phyloP scores from a whole-genome alignment of 83 land plant genomes.

The Thuja plicata region DNA sequence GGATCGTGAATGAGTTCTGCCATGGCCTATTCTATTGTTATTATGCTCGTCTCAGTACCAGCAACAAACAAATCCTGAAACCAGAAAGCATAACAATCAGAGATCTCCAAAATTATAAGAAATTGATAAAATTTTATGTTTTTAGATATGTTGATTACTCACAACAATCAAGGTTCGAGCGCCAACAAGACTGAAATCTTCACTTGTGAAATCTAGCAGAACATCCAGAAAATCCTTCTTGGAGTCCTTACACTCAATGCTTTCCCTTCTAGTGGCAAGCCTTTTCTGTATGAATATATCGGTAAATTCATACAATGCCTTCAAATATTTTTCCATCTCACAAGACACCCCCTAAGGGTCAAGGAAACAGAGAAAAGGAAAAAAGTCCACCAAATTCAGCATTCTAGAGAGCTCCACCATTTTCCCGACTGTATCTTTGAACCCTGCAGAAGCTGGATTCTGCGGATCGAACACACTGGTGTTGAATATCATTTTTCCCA shows the following conservation, averaged over 20 bases:
- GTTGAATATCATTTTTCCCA: too few relatives aligned
- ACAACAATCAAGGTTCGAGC: not conserved
- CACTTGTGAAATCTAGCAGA: constrained; percentile 11
- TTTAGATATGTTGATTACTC: not conserved
- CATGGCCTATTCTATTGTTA: not conserved
- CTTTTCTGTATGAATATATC: not conserved
- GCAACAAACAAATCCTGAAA: not conserved
- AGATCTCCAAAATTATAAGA: not conserved
- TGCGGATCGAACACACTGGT: too few relatives aligned
- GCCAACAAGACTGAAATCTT: not conserved
- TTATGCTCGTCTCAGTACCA: not conserved
- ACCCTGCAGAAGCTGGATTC: too few relatives aligned
- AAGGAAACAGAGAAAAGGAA: not conserved
- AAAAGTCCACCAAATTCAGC: not conserved
- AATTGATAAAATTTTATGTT: not conserved
- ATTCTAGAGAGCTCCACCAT: too few relatives aligned
- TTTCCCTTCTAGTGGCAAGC: not conserved
- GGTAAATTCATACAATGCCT: not conserved
- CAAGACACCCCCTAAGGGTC: constrained; percentile 31
- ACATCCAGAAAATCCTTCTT: not conserved
- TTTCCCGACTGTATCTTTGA: too few relatives aligned
- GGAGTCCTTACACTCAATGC: too few relatives aligned
- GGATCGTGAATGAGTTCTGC: too few relatives aligned
- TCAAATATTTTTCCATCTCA: not conserved
- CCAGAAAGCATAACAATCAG: not conserved